Conservation (phyloP, 2,329 filamentous ascomycete species). For the Ophioceras dolichostomum region DNA sequence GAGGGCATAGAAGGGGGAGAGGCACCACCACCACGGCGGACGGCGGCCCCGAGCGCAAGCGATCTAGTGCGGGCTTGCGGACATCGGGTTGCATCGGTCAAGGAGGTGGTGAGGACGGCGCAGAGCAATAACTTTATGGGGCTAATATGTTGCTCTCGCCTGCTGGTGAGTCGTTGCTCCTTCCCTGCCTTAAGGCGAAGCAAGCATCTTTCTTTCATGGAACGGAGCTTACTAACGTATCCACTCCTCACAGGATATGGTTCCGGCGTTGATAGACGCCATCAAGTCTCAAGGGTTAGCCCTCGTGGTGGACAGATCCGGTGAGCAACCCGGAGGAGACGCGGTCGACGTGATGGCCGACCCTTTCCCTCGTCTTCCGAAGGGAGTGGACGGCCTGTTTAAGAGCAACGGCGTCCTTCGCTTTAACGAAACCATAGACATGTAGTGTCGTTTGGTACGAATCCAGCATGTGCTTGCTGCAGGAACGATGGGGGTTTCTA, state of each 20-base stretch:
- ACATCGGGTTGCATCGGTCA: conserved; percentile 70
- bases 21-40: too few relatives aligned
- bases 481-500: too few relatives aligned
- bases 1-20: conserved; percentile 9
- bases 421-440: conserved; percentile 87
- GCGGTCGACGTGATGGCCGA: conserved; percentile 25
- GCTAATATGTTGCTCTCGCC: conserved; percentile 73
- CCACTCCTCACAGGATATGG: conserved; percentile 59
- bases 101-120: conserved; percentile 86
- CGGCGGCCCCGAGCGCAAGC: too few relatives aligned
- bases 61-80: conserved; percentile 47
- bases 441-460: too few relatives aligned
- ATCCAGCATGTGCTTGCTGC: too few relatives aligned
- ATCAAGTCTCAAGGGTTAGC: conserved; percentile 93
- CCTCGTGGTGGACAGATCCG: conserved; percentile 76
- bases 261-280: conserved; percentile 80
- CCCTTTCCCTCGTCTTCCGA: conserved; percentile 51
- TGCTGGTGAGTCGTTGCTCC: conserved; percentile 52
- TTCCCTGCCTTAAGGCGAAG: neutral
- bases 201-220: too few relatives aligned
- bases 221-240: too few relatives aligned
- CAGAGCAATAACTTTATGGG: conserved; percentile 99
- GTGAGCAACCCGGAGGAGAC: conserved; percentile 30
- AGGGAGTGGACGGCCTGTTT: conserved; percentile 79
- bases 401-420: conserved; percentile 76